phyloP scores from a whole-genome alignment of 75 land plant species.

The Picea sitchensis region DNA sequence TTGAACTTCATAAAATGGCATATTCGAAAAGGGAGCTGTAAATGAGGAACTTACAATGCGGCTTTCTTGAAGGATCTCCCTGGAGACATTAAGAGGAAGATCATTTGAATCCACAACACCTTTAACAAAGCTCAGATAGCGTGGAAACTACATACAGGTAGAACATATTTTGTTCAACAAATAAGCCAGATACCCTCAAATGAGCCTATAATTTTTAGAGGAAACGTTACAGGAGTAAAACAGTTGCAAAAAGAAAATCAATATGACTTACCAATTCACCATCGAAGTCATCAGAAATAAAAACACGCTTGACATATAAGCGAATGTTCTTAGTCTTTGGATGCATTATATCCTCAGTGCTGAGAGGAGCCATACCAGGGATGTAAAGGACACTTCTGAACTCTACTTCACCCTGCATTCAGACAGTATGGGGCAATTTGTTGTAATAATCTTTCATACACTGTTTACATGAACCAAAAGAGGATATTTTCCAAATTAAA shows the following conservation, averaged over 20 bases:
- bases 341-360: constrained; percentile 74
- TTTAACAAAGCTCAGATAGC: constrained; percentile 89
- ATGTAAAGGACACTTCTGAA: constrained; percentile 88
- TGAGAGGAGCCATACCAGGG: constrained; percentile 99
- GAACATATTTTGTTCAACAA: not conserved
- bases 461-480: not conserved
- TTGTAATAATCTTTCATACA: not conserved
- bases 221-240: not conserved
- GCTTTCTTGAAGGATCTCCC: constrained; percentile 98
- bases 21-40: not conserved
- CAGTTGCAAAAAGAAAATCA: not conserved
- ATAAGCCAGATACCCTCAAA: not conserved
- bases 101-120: constrained; percentile 99
- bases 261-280: constrained; percentile 83
- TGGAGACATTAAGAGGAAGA: constrained; percentile 95
- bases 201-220: not conserved
- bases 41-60: constrained; percentile 68
- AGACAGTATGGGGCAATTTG: not conserved
- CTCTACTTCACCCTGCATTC: constrained; percentile 93
- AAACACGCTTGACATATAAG: constrained; percentile 92
- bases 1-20: too few relatives aligned
- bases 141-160: constrained; percentile 66
- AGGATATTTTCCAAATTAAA: not conserved
- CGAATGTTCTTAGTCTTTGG: constrained; percentile 90
- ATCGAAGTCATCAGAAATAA: constrained; percentile 97